phyloP scores from a whole-genome alignment of 2,329 filamentous ascomycete species.

The Dichotomopilus funicola region DNA sequence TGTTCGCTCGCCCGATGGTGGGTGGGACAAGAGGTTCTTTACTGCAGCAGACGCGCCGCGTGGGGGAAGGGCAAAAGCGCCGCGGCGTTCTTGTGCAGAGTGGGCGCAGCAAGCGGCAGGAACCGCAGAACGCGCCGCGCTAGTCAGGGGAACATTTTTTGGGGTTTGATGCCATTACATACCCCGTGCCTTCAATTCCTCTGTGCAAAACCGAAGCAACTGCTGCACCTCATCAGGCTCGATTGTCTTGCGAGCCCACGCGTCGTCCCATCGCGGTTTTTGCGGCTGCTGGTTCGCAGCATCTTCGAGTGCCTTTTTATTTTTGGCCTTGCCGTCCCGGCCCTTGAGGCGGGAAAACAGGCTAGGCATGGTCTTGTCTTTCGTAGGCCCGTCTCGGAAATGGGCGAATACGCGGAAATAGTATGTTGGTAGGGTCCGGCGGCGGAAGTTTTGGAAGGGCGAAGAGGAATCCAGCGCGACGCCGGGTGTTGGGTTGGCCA shows the following conservation, averaged over 20 bases:
- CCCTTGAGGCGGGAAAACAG: constrained; percentile 63
- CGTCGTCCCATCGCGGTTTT: constrained; percentile 80
- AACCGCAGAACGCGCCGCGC: too few species aligned
- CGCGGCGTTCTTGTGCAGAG: constrained; percentile 10
- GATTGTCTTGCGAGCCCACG: constrained; percentile 75
- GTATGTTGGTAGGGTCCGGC: constrained; percentile 11
- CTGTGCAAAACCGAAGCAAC: constrained; percentile 74
- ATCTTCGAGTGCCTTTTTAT: constrained; percentile 57
- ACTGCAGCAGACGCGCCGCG: too few species aligned
- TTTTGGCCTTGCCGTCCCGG: constrained; percentile 60
- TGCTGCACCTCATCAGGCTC: constrained; percentile 88
- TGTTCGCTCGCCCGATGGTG: too few species aligned
- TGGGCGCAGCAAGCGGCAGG: constrained; percentile 23
- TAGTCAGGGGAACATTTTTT: too few species aligned
- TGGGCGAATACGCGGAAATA: constrained; percentile 1
- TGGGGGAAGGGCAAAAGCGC: too few species aligned
- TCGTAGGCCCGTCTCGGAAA: constrained; percentile 12
- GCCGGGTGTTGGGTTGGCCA: not conserved
- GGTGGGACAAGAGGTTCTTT: too few species aligned
- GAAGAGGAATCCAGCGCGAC: constrained; percentile 1
- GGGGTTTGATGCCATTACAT: constrained; percentile 32
- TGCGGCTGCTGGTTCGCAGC: constrained; percentile 47
- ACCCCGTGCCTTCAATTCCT: constrained; percentile 94
- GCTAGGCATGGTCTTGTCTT: constrained; percentile 43
- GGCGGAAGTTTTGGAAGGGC: not conserved